Evolutionary conservation across 2,329 filamentous ascomycete species (phyloP), one percentile per base, ranked within the genome.

Genomic region (Cryphonectria carpinicola): DNA sequence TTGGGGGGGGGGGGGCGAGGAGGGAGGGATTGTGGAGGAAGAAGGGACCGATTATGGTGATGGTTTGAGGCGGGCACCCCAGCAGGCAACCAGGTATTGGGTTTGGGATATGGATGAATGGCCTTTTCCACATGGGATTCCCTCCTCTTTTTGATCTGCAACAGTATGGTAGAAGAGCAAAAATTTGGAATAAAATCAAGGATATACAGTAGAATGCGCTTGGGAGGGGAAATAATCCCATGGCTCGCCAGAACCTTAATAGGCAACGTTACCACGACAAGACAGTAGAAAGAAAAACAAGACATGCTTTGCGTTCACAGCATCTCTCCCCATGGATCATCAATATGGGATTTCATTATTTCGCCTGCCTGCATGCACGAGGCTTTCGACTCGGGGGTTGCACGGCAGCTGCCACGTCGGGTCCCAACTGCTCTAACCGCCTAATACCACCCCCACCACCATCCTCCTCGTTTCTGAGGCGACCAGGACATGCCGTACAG

Each of bases 281-380:
- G 19, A 22, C 19, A 49, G 19, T 49, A 49, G 28, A 28, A 2
- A 43, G 11, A 65, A 28, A 13, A 4, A 65, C 19, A 43, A 65
- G 63, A 65, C 63, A 65, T 52, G n/a, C 19, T 49, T 8, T 52
- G 32, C n/a, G 64, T 56, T 28, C 64, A 54, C 46, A 19, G 6
- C 46, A 49, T n/a, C 19, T n/a, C 46, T n/a, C 46, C 4, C 32
- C 46, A 49, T 22, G 43, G 43, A 49, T 49, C 10, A 14, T 54
- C 19, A 17, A 17, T 56, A 14, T 28, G 19, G 22, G 52, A 49
- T 54, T 13, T 39, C 28, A 37, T 37, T 28, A 8, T 65, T 22
- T 65, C 64, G 64, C 64, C 64, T 65, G 46, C 10, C 46, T 54
- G 46, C 46, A 65, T 56, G 64, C 64, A 56, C 39, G 46, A 65